Evolutionary conservation across 306 rosid species (phyloP), one percentile per base, ranked within the genome.

Genomic region (Macrotyloma uniflorum): DNA sequence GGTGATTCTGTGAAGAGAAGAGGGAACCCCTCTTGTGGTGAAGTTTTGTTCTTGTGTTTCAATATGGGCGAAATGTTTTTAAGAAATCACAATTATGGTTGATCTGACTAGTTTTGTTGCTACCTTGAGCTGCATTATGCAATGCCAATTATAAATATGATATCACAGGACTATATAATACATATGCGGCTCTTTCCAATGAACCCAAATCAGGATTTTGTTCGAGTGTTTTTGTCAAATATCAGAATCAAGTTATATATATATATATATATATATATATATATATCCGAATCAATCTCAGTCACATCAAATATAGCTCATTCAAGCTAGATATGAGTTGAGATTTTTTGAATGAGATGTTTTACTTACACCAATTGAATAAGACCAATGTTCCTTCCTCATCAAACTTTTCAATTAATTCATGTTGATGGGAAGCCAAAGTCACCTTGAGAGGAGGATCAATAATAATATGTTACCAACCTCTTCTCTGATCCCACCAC

Each of bases 291-390:
- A 86, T 89, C 89, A 75, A 76, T 81, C 77, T 83, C 12, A 46
- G 77, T 89, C 90, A 72, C 67, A 70, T 79, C 89, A 76, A 49
- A 22, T 30, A 23, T 45, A 62, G 51, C 42, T 69, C 65, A 58
- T 42, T 50, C 19, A 57, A 65, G 69, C 66, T 68, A 85, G 80
- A 73, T 67, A 78, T 70, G 73, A 38, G 35, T 49, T 80, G 22
- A 26, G 83, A 81, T 83, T 78, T 68, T 57, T 26, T 83, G 88
- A 85, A 78, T 80, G 73, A 61, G 88, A 89, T 83, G 88, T 83
- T 83, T 81, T 80, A 86, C 89, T 85, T 64, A 26, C 85, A 72
- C 72, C 50, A 66, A 74, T 65, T 20, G 47, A 74, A 83, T 79
- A 43, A 75, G 78, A 85, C 84, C 70, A 76, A 76, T 65, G 74